These are phyloP conservation scores for Helminthosporium solani DNA, from an alignment of 2,329 filamentous ascomycete species.

Conservation along the genomic window DNA sequence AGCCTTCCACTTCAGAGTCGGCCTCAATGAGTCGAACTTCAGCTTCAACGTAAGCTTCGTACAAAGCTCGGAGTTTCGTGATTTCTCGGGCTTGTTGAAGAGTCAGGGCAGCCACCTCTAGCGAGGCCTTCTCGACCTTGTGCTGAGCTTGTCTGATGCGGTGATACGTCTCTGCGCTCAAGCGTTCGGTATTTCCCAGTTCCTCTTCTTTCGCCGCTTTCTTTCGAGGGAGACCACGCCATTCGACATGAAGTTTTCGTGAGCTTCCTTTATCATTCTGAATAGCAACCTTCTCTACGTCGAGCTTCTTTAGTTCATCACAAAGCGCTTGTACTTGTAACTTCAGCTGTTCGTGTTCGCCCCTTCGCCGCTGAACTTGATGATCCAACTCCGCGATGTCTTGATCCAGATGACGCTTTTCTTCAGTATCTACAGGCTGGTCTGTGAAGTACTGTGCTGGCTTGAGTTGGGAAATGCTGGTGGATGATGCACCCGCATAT, in stretches of 20 bases:
- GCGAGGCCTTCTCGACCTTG: conserved; percentile 41
- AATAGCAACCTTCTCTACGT: conserved; percentile 38
- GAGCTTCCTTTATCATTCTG: conserved; percentile 64
- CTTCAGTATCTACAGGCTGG: conserved; percentile 68
- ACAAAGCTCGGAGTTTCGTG: conserved; percentile 60
- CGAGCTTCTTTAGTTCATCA: neutral
- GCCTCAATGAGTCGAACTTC: conserved; percentile 76
- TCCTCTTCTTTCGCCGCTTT: conserved; percentile 56
- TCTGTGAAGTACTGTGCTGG: conserved; percentile 72
- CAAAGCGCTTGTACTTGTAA: neutral
- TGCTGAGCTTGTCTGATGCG: conserved; percentile 54
- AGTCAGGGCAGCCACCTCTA: conserved; percentile 40
- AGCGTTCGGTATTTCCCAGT: conserved; percentile 43
- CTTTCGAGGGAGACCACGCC: conserved; percentile 67
- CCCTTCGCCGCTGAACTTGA: conserved; percentile 42
- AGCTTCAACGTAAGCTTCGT: conserved; percentile 66
- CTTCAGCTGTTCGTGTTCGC: conserved; percentile 23
- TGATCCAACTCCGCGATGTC: conserved; percentile 48
- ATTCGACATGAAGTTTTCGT: conserved; percentile 65
- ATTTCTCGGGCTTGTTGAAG: conserved; percentile 62
- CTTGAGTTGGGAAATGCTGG: conserved; percentile 61
- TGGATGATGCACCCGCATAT: conserved; percentile 72
- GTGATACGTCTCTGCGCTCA: conserved; percentile 46
- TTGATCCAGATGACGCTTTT: conserved; percentile 61
- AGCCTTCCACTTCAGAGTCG: conserved; percentile 69